Percentiles rank a stretch among this genome's conserved stretches.
phyloP scores from a whole-genome alignment of 1,139 yeast genomes.

The Sugiyamaella xylanicola region DNA sequence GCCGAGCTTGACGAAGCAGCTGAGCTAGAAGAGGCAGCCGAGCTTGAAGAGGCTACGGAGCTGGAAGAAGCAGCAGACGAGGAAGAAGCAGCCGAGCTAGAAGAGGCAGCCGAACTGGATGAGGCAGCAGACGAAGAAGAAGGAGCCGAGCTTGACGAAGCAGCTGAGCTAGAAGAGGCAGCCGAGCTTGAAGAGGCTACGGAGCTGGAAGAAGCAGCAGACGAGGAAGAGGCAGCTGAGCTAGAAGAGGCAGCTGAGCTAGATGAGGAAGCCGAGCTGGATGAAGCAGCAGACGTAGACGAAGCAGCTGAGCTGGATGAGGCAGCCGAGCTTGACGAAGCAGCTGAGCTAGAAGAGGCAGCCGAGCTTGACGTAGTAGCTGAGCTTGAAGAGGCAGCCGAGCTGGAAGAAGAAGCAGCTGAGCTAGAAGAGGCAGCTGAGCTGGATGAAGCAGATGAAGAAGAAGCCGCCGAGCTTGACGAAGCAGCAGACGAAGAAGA shows the following conservation, averaged over 20 bases:
- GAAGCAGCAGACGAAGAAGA: neutral
- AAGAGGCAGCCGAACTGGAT: slow-evolving; percentile 1
- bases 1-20: slow-evolving; percentile 19
- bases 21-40: slow-evolving; percentile 8
- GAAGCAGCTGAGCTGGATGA: neutral
- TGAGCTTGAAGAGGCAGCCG: slow-evolving; percentile 2
- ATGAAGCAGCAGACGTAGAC: slow-evolving; percentile 11
- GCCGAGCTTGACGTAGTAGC: slow-evolving; percentile 9
- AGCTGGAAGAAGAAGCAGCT: neutral
- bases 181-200: slow-evolving; percentile 9
- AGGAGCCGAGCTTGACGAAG: no score
- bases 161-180: slow-evolving; percentile 9
- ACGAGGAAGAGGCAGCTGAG: slow-evolving; percentile 7
- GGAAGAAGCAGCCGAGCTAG: slow-evolving; percentile 8
- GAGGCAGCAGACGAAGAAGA: slow-evolving; percentile 1
- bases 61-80: slow-evolving; percentile 6
- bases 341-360: slow-evolving; percentile 10
- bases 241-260: slow-evolving; percentile 15
- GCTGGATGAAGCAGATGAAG: slow-evolving; percentile 16
- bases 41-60: neutral
- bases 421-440: slow-evolving; percentile 14
- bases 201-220: neutral
- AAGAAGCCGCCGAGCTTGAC: slow-evolving; percentile 4
- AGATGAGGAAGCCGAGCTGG: slow-evolving; percentile 21
- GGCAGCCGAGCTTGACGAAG: slow-evolving; percentile 10